These are phyloP conservation scores for Globisporangium irregulare DNA, from an alignment of 352 stramenopile species.

Conservation along the genomic window DNA sequence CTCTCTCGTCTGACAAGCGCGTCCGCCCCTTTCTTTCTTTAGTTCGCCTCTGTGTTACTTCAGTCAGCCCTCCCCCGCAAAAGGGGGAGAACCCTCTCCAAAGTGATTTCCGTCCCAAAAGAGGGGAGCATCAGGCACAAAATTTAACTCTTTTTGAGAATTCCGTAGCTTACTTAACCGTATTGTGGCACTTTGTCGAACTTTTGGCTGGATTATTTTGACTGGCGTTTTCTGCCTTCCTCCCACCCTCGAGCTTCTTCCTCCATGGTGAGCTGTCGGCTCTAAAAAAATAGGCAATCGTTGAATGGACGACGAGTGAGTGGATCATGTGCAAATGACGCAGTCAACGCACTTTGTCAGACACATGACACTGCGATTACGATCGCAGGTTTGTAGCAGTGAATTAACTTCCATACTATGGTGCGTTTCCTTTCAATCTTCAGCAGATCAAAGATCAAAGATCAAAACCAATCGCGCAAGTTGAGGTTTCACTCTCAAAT, in stretches of 20 bases:
- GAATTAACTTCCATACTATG: neutral
- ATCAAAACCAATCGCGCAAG: neutral
- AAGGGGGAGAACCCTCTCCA: neutral
- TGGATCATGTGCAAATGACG: neutral
- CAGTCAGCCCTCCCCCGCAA: neutral
- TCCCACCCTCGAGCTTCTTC: neutral
- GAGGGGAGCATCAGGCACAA: neutral
- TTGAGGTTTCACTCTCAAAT: neutral
- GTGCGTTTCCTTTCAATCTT: neutral
- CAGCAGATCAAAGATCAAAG: too few relatives aligned
- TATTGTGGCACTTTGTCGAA: neutral
- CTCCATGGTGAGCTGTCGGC: neutral
- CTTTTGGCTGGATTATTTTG: slow-evolving; percentile 6
- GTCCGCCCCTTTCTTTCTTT: slow-evolving; percentile 15
- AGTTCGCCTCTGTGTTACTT: slow-evolving; percentile 12
- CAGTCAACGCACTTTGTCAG: neutral
- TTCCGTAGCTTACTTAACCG: neutral
- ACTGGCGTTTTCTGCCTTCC: slow-evolving; percentile 13
- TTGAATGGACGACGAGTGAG: neutral
- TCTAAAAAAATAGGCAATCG: neutral
- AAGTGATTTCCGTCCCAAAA: neutral
- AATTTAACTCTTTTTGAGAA: neutral
- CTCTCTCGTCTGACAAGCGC: slow-evolving; percentile 7
- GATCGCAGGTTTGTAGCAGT: neutral
- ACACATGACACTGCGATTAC: neutral